Evolutionary conservation across 768 basidiomycete species (phyloP).

Genomic region (Russula sp.): DNA sequence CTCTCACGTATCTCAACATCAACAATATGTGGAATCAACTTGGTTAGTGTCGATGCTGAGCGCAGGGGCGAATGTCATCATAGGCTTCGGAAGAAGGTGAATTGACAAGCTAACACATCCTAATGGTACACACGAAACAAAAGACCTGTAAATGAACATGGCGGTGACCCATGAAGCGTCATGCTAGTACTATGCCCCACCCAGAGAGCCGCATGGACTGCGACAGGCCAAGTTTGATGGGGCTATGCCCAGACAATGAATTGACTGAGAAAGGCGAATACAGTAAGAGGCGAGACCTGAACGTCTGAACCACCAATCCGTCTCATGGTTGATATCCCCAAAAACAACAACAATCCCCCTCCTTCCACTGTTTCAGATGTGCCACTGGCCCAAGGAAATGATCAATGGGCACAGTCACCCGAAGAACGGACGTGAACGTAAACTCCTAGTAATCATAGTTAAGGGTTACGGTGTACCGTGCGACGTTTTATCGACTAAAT

Average conservation of each 20-base stretch:
- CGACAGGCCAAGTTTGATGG: not conserved
- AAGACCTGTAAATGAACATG: not conserved
- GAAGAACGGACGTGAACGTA: conserved; percentile 12
- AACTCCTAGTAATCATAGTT: not conserved
- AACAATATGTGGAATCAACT: not conserved
- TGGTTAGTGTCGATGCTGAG: not conserved
- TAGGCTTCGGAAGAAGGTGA: not conserved
- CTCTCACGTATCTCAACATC: not conserved
- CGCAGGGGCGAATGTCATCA: not conserved
- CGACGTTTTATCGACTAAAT: conserved; percentile 6
- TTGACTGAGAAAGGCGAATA: not conserved
- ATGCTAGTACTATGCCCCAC: not conserved
- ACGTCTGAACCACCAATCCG: not conserved
- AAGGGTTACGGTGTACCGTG: conserved; percentile 3
- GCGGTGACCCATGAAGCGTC: not conserved
- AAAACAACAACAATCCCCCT: not conserved
- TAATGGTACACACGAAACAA: not conserved
- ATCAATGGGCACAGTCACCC: not conserved
- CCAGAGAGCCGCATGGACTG: not conserved
- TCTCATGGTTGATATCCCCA: not conserved
- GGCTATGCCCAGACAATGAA: not conserved
- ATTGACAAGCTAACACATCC: not conserved
- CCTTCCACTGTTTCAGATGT: not conserved
- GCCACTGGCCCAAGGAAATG: not conserved
- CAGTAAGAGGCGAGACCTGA: not conserved